Conservation (phyloP, 805 yeast genomes). For the Pichia gijzeniarum region DNA sequence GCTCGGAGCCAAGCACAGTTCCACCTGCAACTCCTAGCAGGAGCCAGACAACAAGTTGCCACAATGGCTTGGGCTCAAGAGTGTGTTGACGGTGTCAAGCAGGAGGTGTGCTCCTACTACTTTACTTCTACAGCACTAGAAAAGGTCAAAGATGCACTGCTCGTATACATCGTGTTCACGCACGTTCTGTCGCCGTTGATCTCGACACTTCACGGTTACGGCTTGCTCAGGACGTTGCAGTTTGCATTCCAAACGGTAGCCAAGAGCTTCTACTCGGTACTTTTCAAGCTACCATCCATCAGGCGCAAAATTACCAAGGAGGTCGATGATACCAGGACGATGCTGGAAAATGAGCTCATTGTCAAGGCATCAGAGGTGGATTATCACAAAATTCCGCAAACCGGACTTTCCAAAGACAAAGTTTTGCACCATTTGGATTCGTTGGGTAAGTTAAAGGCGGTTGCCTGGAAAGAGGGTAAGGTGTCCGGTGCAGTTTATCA, state of each 20-base stretch:
- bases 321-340: constrained; percentile 38
- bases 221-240: constrained; percentile 15
- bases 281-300: constrained; percentile 31
- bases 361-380: constrained; percentile 41
- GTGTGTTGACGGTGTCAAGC: neutral
- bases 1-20: no score
- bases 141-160: constrained; percentile 16
- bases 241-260: constrained; percentile 5
- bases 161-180: constrained; percentile 9
- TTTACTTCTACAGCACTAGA: neutral
- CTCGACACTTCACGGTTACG: constrained; percentile 22
- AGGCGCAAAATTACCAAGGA: constrained; percentile 55
- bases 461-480: constrained; percentile 75
- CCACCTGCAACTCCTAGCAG: no score
- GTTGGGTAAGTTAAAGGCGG: constrained; percentile 47
- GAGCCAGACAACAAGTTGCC: neutral
- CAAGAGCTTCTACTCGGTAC: constrained; percentile 8
- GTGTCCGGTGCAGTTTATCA: constrained; percentile 96
- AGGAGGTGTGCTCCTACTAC: neutral
- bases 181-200: constrained; percentile 7
- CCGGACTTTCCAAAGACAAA: constrained; percentile 45
- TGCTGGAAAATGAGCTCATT: constrained; percentile 54
- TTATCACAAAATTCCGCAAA: constrained; percentile 47
- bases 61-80: neutral
- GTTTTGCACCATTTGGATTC: constrained; percentile 48